Evolutionary conservation across 768 basidiomycete genomes (phyloP).

Genomic region (Hemileccinum rubropunctum): DNA sequence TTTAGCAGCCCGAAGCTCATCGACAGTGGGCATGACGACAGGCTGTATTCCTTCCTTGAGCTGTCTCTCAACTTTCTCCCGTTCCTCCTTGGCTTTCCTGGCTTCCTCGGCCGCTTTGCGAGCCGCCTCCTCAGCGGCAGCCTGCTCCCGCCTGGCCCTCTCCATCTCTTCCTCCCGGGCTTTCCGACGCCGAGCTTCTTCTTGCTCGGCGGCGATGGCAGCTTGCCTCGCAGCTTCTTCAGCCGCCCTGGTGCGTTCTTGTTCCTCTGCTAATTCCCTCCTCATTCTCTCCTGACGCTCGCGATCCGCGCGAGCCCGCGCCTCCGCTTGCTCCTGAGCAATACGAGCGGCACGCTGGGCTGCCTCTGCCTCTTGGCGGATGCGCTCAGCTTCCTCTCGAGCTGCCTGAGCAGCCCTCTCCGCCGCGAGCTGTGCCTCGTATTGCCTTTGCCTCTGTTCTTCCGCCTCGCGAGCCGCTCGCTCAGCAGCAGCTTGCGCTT

Average conservation of each 20-base stretch:
- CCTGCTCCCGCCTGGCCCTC: slow-evolving; percentile 13
- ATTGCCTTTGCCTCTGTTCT: slow-evolving; percentile 14
- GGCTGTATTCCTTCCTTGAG: slow-evolving; percentile 29
- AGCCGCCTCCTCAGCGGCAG: slow-evolving; percentile 26
- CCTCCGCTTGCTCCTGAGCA: slow-evolving; percentile 24
- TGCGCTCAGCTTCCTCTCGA: slow-evolving; percentile 21
- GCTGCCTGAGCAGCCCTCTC: slow-evolving; percentile 25
- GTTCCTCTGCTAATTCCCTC: slow-evolving; percentile 23
- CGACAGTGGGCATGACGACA: slow-evolving; percentile 28
- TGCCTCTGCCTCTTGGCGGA: slow-evolving; percentile 20
- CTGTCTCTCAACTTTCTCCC: slow-evolving; percentile 21
- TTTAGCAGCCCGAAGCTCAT: slow-evolving; percentile 26
- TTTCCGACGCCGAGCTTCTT: slow-evolving; percentile 22
- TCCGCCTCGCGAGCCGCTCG: slow-evolving; percentile 22
- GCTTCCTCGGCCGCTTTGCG: slow-evolving; percentile 22
- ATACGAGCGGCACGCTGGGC: slow-evolving; percentile 22
- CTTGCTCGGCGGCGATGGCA: slow-evolving; percentile 23
- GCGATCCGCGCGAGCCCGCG: slow-evolving; percentile 23
- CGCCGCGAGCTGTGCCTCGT: slow-evolving; percentile 16
- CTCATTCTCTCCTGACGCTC: slow-evolving; percentile 16
- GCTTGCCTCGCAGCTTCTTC: slow-evolving; percentile 25
- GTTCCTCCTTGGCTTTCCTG: slow-evolving; percentile 17
- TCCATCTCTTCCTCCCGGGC: slow-evolving; percentile 19
- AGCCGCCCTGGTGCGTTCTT: slow-evolving; percentile 11
- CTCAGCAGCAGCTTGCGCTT: slow-evolving; percentile 22